Evolutionary conservation across 768 basidiomycete species (phyloP), one percentile per base, ranked within the genome.

Genomic region (Crepidotus variabilis): DNA sequence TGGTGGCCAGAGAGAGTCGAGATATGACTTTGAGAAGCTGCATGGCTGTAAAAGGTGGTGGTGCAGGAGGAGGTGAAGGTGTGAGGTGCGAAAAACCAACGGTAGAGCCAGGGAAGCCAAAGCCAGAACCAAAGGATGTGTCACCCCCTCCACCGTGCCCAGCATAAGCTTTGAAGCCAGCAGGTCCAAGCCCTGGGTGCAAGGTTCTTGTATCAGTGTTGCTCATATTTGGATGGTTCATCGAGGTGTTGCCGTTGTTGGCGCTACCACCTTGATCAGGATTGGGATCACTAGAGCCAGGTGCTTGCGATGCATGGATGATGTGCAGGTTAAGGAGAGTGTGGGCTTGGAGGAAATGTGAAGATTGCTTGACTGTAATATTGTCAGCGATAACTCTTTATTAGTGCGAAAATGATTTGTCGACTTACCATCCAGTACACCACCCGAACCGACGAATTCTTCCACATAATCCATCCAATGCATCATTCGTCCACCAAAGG

Each of bases 281-380:
- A 20, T 56, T 56, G 9, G 63, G 63, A 22, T 67, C 66, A 50
- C 65, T 62, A 2, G 72, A 68, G 0, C 49, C 32, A 32, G 79
- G 66, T 0, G 83, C 71, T 65, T 91, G 88, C 1, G 87, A 86
- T 1, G 90, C 87, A 63, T 93, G 90, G 52, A 94, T 89, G 67
- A 94, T 88, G 67, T 94, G 92, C 13, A 94, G 80, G 61, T 94
- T 93, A 54, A 94, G 80, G 1, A 91, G 75, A 0, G 90, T 79
- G 57, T 93, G 88, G 0, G 92, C 92, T 72, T 93, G 92, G 21
- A 93, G 80, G 73, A 91, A 93, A 64, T 90, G 88, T 0, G 90
- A 89, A 56, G 86, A 85, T 63, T 88, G 86, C 63, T 85, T 85
- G 67, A 91, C 89, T 92, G 60, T 39, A 56, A 47, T 35, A 58